Evolutionary conservation across 1,284 basidiomycete genomes (phyloP), one percentile per base, ranked within the genome.

Genomic region (Austropuccinia psidii): DNA sequence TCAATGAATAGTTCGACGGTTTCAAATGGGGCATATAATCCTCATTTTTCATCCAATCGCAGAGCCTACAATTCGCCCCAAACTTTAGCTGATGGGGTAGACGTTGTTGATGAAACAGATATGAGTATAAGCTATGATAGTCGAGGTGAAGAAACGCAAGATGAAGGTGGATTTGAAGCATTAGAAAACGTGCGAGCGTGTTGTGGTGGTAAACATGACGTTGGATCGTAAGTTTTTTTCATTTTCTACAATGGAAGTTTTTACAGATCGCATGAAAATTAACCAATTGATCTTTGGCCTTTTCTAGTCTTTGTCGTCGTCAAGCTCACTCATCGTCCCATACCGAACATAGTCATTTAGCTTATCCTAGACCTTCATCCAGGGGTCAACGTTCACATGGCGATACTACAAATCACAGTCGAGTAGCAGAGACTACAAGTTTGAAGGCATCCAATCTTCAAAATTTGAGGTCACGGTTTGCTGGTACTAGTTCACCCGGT

Each of bases 181-280:
- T 80, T 98, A 57, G 94, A 97, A 82, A 95, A 96, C 78, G 92
- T 95, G 31, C 86, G 76, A 60, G 93, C 93, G 1, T 97, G 93
- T 81, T 97, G 93, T 79, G 91, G 94, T 80, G 95, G 95, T 31
- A 78, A 86, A 85, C 95, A 98, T 81, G 83, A 85, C 64, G 83
- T 86, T 31, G 83, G 84, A 8, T 75, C 75, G 31, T 76, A 78
- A 19, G 78, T 78, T 13, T 76, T 78, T 50, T 11, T 11, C 17
- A 55, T 21, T 3, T 27, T 31, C 21, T 13, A n/a, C 35, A 39
- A 24, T 21, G n/a, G 24, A 2, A 37, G 74, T 15, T 75, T 77
- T n/a, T 73, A 74, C 45, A 2, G 13, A 4, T 19, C 15, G 11
- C 13, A 6, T 41, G 13, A 60, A 19, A 21, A 60, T 24, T 13